phyloP scores from a whole-genome alignment of 1,284 basidiomycete genomes.

The Ceratobasidium sp. region DNA sequence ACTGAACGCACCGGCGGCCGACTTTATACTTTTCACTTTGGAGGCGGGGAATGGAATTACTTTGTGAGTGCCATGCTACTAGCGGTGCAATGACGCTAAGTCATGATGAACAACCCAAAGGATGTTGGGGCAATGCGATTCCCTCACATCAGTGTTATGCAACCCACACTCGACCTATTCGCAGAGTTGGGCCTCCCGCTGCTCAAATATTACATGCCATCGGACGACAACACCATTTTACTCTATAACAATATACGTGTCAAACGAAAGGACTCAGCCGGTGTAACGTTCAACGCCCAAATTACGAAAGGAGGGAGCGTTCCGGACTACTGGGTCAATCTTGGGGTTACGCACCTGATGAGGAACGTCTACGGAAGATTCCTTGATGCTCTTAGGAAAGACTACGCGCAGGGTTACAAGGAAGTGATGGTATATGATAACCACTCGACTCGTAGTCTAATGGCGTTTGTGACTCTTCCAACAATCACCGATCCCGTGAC shows the following conservation, averaged over 20 bases:
- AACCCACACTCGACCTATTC: neutral
- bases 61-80: neutral
- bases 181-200: neutral
- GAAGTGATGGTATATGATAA: neutral
- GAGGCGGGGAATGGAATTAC: slow-evolving; percentile 15
- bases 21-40: slow-evolving; percentile 15
- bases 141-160: neutral
- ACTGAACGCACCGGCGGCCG: neutral
- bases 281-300: neutral
- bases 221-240: neutral
- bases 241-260: neutral
- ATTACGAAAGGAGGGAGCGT: neutral
- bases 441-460: slow-evolving; percentile 10
- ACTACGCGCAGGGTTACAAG: neutral
- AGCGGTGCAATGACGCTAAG: too few relatives aligned
- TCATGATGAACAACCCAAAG: too few relatives aligned
- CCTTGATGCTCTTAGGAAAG: neutral
- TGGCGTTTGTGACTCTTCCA: neutral
- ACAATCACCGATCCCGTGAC: neutral
- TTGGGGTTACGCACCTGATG: neutral
- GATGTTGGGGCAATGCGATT: neutral
- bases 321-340: neutral
- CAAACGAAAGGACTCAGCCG: neutral
- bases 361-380: neutral
- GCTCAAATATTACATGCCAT: neutral